These are phyloP conservation scores for Lactarius trivialis DNA, from an alignment of 768 basidiomycete genomes.

Conservation along the genomic window DNA sequence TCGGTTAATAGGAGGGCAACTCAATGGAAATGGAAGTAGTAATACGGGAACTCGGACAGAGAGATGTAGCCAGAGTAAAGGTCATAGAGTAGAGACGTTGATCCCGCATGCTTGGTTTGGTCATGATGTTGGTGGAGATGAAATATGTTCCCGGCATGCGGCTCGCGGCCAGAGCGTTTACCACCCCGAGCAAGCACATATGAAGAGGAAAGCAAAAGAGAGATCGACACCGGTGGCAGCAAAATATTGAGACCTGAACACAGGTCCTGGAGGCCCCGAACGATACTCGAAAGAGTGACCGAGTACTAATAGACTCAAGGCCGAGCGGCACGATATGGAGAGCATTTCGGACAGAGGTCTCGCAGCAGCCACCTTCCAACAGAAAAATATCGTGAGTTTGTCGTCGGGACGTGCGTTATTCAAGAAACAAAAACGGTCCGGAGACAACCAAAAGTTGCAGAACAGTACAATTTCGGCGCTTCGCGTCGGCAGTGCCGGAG, in stretches of 20 bases:
- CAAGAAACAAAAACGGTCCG: too few species aligned
- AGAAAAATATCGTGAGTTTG: too few species aligned
- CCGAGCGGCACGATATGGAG: neutral
- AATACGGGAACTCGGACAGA: neutral
- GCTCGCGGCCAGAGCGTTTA: neutral
- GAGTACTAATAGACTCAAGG: too few species aligned
- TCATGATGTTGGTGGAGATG: too few species aligned
- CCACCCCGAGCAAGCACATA: neutral
- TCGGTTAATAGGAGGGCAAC: neutral
- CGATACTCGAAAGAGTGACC: neutral
- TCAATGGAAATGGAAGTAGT: neutral
- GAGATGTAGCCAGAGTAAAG: neutral
- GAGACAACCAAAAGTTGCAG: too few species aligned
- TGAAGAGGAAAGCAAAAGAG: neutral
- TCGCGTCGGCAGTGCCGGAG: slow-evolving; percentile 7
- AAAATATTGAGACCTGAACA: neutral
- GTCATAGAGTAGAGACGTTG: neutral
- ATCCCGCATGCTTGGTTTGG: neutral
- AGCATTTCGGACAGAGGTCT: neutral
- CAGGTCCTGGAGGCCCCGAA: neutral
- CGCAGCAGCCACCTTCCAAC: too few species aligned
- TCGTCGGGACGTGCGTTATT: too few species aligned
- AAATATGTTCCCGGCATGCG: neutral
- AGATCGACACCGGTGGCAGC: neutral
- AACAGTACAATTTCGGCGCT: slow-evolving; percentile 14